phyloP scores from a whole-genome alignment of 73 alveolate species.

The Stentor coeruleus region DNA sequence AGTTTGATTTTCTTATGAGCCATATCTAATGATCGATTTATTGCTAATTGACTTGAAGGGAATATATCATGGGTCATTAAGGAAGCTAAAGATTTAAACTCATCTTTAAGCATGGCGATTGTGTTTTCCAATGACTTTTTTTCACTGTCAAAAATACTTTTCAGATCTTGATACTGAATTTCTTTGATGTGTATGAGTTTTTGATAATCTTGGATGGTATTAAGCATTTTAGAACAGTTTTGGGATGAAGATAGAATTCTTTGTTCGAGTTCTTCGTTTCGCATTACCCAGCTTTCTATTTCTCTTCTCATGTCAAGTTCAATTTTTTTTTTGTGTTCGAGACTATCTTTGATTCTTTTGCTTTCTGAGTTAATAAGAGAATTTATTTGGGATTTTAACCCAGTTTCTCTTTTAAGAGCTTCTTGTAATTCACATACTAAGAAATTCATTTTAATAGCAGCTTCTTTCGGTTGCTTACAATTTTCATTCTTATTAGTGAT shows the following conservation, averaged over 20 bases:
- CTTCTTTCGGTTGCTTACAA: neutral
- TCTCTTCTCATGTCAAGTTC: too few species aligned
- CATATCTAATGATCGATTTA: neutral
- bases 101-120: neutral
- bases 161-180: neutral
- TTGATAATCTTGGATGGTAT: neutral
- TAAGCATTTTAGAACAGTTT: too few species aligned
- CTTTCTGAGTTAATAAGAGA: neutral
- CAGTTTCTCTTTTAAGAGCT: neutral
- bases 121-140: neutral
- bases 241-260: neutral
- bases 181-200: neutral
- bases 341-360: neutral
- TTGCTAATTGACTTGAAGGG: neutral
- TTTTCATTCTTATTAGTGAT: neutral
- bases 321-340: too few species aligned
- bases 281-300: constrained; percentile 19
- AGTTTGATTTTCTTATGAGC: neutral
- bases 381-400: neutral
- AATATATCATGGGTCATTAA: neutral
- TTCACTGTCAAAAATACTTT: too few species aligned
- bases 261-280: neutral
- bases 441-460: neutral
- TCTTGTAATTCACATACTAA: neutral
- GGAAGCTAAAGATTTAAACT: neutral